Base-by-base conservation (phyloP, 192 early-diverging fungal species). In the Coemansia sp. region DNA sequence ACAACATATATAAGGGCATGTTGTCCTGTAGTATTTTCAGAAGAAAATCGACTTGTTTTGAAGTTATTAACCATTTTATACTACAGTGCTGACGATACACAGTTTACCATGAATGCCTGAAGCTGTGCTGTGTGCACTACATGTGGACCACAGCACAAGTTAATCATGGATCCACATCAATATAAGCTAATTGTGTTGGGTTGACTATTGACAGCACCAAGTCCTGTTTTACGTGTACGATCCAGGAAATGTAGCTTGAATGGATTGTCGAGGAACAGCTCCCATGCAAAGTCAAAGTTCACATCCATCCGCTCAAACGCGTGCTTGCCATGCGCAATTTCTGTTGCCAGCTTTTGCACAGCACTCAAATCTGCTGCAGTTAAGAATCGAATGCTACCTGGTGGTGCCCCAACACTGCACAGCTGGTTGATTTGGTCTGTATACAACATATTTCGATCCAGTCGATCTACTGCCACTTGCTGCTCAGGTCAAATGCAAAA, bases 121-220 rank as follows among this genome's bases (percentile, higher is more conserved):
- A 94, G 41, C 43, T 85, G 78, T 5, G 85, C 82, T 2, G 90
- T 88, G 57, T 88, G 80, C n/a, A 84, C 82, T 3, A 92, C 73
- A 77, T 92, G 88, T 7, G 92, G 92, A 8, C 90, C 92, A 29
- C 87, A 85, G 59, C 89, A 90, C 29, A 94, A 76, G 65, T 92
- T 91, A 53, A 94, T 85, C 70, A 91, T 88, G 19, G 84, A 68
- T 29, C 87, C 87, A 60, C 87, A 89, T 47, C 84, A 78, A 65
- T 90, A 92, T 2, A 94, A 59, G 1, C 86, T 86, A 59, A 94
- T 72, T 9, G 62, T 47, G 15, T 73, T 75, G 6, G 68, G 55
- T 17, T 59, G 59, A 7, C 23, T 41, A 12, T 7, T 24, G 4
- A 37, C 7, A 2, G 17, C 17, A 0, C 27, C 11, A 9, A 22